Percentiles rank a stretch among this genome's conserved stretches.
phyloP scores from a whole-genome alignment of 768 basidiomycete genomes.

The Naematelia aurantialba region DNA sequence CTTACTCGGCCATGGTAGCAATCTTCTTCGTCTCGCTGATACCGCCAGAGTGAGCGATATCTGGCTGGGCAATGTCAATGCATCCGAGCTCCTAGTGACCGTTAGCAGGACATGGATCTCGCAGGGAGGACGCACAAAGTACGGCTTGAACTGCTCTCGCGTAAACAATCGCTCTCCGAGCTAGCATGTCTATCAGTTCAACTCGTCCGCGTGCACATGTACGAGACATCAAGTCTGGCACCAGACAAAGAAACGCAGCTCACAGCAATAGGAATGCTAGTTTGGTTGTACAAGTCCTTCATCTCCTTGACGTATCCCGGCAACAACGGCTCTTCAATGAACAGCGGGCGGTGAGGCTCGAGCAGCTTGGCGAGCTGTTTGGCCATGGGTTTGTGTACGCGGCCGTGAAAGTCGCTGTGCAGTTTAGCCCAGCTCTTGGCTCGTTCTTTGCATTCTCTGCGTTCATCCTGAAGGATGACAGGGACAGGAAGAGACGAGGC shows the following conservation, averaged over 20 bases:
- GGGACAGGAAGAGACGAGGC: too few relatives aligned
- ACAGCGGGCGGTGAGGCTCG: constrained; percentile 47
- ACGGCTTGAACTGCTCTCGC: constrained; percentile 43
- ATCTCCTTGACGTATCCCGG: constrained; percentile 45
- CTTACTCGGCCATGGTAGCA: constrained; percentile 45
- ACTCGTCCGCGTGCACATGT: not conserved
- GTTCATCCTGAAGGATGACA: too few relatives aligned
- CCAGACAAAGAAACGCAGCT: too few relatives aligned
- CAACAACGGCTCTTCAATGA: constrained; percentile 48
- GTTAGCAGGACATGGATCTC: not conserved
- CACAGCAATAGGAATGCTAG: constrained; percentile 45
- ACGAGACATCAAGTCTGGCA: not conserved
- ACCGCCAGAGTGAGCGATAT: constrained; percentile 47
- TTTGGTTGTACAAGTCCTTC: constrained; percentile 45
- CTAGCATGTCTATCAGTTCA: constrained; percentile 3
- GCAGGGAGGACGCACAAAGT: constrained; percentile 24
- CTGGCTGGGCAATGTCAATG: constrained; percentile 44
- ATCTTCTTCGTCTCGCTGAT: constrained; percentile 48
- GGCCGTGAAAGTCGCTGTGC: constrained; percentile 48
- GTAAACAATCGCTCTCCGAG: constrained; percentile 46
- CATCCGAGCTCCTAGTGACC: constrained; percentile 31
- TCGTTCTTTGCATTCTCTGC: not conserved
- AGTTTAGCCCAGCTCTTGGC: not conserved
- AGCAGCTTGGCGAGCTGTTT: constrained; percentile 45
- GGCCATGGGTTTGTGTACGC: constrained; percentile 48